phyloP scores from a whole-genome alignment of 768 basidiomycete genomes.

The Kwoniella bestiolae region DNA sequence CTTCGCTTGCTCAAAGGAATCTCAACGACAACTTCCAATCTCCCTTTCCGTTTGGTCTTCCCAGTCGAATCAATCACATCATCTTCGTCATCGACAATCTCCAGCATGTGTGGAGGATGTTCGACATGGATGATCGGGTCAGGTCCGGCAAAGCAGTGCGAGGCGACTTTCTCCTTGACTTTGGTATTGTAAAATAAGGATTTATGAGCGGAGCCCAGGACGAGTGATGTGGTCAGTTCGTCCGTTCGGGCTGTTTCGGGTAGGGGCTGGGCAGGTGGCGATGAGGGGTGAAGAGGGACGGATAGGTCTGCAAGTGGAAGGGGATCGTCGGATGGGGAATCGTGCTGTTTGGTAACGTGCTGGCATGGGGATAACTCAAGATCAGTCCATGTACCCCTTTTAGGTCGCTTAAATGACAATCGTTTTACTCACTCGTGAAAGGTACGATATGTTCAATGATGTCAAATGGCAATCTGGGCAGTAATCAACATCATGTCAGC shows the following conservation, averaged over 20 bases:
- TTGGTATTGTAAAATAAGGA: constrained; percentile 20
- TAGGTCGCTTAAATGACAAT: background rate
- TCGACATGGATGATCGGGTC: constrained; percentile 38
- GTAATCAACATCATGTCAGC: background rate
- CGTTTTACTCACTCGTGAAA: constrained; percentile 26
- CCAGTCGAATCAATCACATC: background rate
- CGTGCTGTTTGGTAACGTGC: constrained; percentile 39
- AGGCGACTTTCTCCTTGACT: constrained; percentile 24
- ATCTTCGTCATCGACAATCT: constrained; percentile 12
- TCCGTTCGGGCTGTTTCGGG: constrained; percentile 30
- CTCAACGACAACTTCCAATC: constrained; percentile 20
- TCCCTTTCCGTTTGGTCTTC: background rate
- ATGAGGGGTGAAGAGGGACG: constrained; percentile 3
- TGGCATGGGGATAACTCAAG: background rate
- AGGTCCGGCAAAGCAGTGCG: constrained; percentile 35
- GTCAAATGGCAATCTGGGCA: constrained; percentile 28
- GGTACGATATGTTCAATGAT: constrained; percentile 32
- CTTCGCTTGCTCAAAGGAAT: constrained; percentile 17
- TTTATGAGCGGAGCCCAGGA: constrained; percentile 27
- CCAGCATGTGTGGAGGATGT: constrained; percentile 41
- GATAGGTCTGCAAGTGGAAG: constrained; percentile 26
- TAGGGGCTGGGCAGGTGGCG: constrained; percentile 7
- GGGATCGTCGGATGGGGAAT: constrained; percentile 22
- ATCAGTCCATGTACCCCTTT: background rate
- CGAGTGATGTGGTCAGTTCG: constrained; percentile 30